Base-by-base conservation (phyloP, 148 eudicot species). In the Camellia sinensis region DNA sequence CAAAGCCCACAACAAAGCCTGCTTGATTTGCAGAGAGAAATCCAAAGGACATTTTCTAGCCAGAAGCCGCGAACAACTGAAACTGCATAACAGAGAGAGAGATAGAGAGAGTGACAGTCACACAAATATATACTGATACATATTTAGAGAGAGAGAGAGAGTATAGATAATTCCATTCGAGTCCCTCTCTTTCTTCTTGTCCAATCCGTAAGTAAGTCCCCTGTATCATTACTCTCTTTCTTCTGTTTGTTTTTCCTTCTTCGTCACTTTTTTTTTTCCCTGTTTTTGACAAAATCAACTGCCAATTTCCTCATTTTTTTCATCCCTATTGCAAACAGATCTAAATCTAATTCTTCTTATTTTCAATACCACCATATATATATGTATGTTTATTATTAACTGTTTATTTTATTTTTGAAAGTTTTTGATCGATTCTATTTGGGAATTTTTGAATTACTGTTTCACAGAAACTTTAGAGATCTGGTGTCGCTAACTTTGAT, bases 141-240 rank as follows among this genome's bases (percentile, higher is more conserved):
- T 54, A 72, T 43, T 29, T 1, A 79, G 53, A 46, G 57, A 64
- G 44, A 64, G 43, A 63, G 41, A 77, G 6, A 59, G 13, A 60
- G 52, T 52, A 81, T 74, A 70, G 57, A 76, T 40, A 80, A 22
- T 60, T 71, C 52, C 78, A 65, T 72, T 81, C 82, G 75, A 75
- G 59, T 40, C 70, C 78, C 56, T 65, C 41, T 74, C 78, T 76
- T 61, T 78, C 76, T 80, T 71, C 87, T 76, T 84, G 78, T 81
- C 89, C 89, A 88, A 87, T 87, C 79, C 70, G 92, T 89, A 88
- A 81, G 92, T 89, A 87, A 79, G 65, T 74, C 80, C 80, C 75
- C 63, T 29, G 64, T 79, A 22, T 68, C 67, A 73, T 77, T 77
- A 53, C 50, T 69, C 56, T 1, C 65, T 68, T 59, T 21, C 53